Percentiles rank a stretch among this genome's conserved stretches.
Conservation (phyloP, 768 basidiomycete species). For the Mycena chlorophos region DNA sequence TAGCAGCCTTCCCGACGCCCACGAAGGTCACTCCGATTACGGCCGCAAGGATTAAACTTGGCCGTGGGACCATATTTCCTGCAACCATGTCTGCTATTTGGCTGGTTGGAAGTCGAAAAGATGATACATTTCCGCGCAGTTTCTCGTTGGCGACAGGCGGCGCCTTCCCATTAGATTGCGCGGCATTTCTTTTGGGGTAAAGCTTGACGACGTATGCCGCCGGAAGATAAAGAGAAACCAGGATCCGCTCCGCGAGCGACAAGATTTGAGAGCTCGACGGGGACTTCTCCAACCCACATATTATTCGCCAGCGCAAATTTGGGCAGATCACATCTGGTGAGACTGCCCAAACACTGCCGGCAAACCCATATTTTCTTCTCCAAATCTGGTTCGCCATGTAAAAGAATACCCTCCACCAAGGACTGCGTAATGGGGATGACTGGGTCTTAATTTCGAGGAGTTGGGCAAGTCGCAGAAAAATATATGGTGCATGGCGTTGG, state of each 20-base stretch:
- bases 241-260: slow-evolving; percentile 36
- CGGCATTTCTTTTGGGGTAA: slow-evolving; percentile 29
- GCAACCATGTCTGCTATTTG: slow-evolving; percentile 27
- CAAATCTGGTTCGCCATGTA: not conserved
- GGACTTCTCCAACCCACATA: slow-evolving; percentile 41
- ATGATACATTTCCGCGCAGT: slow-evolving; percentile 36
- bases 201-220: slow-evolving; percentile 38
- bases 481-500: not conserved
- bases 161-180: slow-evolving; percentile 11
- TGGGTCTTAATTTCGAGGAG: not conserved
- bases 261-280: slow-evolving; percentile 27
- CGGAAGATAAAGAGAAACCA: slow-evolving; percentile 34
- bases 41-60: slow-evolving; percentile 24
- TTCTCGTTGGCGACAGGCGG: slow-evolving; percentile 20
- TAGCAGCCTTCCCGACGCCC: slow-evolving; percentile 24
- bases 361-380: not conserved
- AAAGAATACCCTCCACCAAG: not conserved
- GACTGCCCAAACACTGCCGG: not conserved
- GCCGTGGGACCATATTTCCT: slow-evolving; percentile 29
- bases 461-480: not conserved
- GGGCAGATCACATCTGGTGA: not conserved
- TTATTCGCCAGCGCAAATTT: slow-evolving; percentile 34
- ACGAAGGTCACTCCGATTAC: slow-evolving; percentile 34
- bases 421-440: not conserved
- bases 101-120: slow-evolving; percentile 25